Evolutionary conservation across 179 eudicot species (phyloP).

Genomic region (Spinacia oleracea): DNA sequence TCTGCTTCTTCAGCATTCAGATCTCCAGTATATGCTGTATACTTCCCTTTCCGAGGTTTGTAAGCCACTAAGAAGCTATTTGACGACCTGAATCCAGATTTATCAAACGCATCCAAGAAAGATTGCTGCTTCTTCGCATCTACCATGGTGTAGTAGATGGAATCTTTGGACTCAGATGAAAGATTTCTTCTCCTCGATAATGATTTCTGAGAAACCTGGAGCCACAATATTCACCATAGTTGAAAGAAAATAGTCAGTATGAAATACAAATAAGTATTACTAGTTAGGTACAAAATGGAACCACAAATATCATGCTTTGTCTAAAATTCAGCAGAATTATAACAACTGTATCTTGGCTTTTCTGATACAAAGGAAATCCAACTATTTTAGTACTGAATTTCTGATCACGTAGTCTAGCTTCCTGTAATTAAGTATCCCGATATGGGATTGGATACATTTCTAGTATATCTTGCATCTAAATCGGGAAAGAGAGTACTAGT

Average conservation of each 20-base stretch:
- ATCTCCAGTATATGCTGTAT: constrained; percentile 50
- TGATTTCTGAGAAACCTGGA: constrained; percentile 79
- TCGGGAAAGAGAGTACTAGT: neutral
- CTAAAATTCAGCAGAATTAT: neutral
- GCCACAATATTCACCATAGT: neutral
- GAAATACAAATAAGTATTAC: no score
- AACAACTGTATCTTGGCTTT: neutral
- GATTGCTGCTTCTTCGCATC: constrained; percentile 72
- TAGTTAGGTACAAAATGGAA: neutral
- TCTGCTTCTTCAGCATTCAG: constrained; percentile 61
- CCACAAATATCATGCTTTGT: no score
- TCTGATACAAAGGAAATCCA: neutral
- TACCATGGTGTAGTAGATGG: constrained; percentile 62
- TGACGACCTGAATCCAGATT: constrained; percentile 56
- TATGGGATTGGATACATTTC: neutral
- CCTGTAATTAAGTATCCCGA: neutral
- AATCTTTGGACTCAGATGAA: constrained; percentile 47
- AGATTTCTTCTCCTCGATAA: constrained; percentile 50
- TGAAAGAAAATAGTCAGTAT: neutral
- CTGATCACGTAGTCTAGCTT: neutral
- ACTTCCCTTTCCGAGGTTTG: constrained; percentile 80
- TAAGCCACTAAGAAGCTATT: constrained; percentile 70
- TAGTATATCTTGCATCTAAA: neutral
- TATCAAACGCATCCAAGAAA: constrained; percentile 64
- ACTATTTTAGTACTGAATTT: neutral